A percentile compares a stretch with the other conserved stretches of the same genome.
Conservation (phyloP, 345 rosid species). For the Limnanthes douglasii region DNA sequence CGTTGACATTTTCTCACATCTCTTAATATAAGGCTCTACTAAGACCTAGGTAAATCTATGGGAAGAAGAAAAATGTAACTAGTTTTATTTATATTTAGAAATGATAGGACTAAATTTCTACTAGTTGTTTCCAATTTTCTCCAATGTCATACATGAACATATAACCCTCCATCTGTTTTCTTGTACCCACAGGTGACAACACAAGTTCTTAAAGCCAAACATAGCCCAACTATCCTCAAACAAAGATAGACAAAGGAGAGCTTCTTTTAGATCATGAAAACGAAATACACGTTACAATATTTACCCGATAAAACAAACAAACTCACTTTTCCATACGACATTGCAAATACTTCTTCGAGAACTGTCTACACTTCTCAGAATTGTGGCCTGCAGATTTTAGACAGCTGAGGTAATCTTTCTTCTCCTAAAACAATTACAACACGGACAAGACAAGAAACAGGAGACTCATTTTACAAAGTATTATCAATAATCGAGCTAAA, state of each 20-base stretch:
- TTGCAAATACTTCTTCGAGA: constrained; percentile 66
- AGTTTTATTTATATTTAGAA: no score
- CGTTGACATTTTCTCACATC: no score
- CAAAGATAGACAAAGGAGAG: neutral
- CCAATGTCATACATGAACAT: neutral
- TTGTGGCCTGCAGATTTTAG: constrained; percentile 64
- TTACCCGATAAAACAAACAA: neutral
- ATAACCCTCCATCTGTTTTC: no score
- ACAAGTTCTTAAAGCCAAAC: neutral
- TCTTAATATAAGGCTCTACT: no score
- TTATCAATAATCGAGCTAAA: neutral
- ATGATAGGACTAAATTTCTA: no score
- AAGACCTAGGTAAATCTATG: no score
- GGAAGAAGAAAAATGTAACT: no score
- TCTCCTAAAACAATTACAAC: constrained; percentile 36
- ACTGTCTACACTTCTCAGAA: constrained; percentile 62
- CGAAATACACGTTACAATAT: no score
- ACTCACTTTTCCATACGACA: constrained; percentile 95
- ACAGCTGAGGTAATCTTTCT: constrained; percentile 78
- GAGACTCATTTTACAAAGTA: no score
- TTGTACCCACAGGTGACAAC: neutral
- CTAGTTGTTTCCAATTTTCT: no score
- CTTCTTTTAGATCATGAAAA: no score
- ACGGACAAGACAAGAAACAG: no score
- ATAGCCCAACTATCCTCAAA: neutral